phyloP scores from a whole-genome alignment of 768 basidiomycete genomes.

The Cyclocybe cylindracea region DNA sequence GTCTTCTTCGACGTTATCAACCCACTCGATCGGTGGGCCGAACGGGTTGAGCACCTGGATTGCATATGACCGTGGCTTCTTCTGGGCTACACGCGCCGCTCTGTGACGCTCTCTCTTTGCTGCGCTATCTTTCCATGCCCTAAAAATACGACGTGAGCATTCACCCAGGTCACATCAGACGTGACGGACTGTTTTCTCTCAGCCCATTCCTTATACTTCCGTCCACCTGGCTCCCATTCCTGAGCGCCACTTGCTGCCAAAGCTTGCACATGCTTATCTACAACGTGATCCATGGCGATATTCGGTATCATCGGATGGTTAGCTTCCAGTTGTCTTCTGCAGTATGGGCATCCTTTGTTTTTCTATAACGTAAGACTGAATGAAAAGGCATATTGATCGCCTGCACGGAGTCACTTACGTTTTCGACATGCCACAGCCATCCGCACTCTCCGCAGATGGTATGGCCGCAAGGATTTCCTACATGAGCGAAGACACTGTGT shows the following conservation, averaged over 20 bases:
- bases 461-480: constrained; percentile 75
- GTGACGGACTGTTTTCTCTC: constrained; percentile 52
- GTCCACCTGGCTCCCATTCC: constrained; percentile 56
- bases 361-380: constrained; percentile 27
- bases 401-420: constrained; percentile 35
- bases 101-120: constrained; percentile 24
- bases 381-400: not conserved
- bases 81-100: constrained; percentile 2
- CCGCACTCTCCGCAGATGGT: constrained; percentile 71
- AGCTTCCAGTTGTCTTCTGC: constrained; percentile 48
- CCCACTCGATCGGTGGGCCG: constrained; percentile 11
- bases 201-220: constrained; percentile 50
- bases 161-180: not conserved
- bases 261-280: constrained; percentile 61
- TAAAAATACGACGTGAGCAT: constrained; percentile 14
- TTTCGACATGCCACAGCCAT: constrained; percentile 56
- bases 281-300: constrained; percentile 57
- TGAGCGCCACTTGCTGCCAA: constrained; percentile 41
- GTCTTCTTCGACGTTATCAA: constrained; percentile 19
- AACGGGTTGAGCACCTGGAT: constrained; percentile 13
- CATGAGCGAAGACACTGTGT: constrained; percentile 57
- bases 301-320: constrained; percentile 61
- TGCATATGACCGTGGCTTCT: not conserved
- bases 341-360: constrained; percentile 54
- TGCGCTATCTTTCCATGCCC: constrained; percentile 36